These are phyloP conservation scores for Talaromyces sp. DNA, from an alignment of 2,329 filamentous ascomycete species.

Conservation along the genomic window DNA sequence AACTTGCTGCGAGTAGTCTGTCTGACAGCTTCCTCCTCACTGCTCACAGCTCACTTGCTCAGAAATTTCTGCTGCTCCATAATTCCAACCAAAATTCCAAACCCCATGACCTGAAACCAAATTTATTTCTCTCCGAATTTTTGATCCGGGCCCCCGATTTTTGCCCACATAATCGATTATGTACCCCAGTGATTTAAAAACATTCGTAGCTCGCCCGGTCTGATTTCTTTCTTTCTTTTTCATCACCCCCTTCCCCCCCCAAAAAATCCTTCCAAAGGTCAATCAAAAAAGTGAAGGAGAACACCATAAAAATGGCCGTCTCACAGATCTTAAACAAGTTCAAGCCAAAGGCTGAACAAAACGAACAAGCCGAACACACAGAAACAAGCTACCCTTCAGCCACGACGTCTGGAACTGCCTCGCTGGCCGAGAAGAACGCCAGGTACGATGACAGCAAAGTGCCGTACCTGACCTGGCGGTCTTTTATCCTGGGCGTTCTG, in stretches of 20 bases:
- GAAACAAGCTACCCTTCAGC: conserved; percentile 22
- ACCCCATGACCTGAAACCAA: background rate
- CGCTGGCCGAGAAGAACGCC: conserved; percentile 29
- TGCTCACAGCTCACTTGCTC: background rate
- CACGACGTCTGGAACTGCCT: conserved; percentile 27
- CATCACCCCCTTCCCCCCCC: background rate
- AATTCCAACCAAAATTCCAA: background rate
- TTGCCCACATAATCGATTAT: background rate
- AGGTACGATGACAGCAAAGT: conserved; percentile 39
- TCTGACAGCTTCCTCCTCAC: background rate
- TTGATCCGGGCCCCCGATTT: background rate
- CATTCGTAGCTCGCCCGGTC: background rate
- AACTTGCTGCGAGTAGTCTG: too few relatives aligned
- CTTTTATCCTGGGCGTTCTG: conserved; percentile 40
- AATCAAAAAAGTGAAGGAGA: background rate
- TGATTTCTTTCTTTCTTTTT: background rate
- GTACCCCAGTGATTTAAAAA: background rate
- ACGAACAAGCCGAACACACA: conserved; percentile 27
- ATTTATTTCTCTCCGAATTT: background rate
- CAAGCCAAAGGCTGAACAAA: conserved; percentile 20
- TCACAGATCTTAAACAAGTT: conserved; percentile 17
- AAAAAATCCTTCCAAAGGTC: background rate
- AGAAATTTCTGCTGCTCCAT: background rate
- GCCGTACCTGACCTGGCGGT: conserved; percentile 39
- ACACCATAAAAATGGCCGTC: conserved; percentile 5